phyloP scores from a whole-genome alignment of 768 basidiomycete species.

The Russula foetens region DNA sequence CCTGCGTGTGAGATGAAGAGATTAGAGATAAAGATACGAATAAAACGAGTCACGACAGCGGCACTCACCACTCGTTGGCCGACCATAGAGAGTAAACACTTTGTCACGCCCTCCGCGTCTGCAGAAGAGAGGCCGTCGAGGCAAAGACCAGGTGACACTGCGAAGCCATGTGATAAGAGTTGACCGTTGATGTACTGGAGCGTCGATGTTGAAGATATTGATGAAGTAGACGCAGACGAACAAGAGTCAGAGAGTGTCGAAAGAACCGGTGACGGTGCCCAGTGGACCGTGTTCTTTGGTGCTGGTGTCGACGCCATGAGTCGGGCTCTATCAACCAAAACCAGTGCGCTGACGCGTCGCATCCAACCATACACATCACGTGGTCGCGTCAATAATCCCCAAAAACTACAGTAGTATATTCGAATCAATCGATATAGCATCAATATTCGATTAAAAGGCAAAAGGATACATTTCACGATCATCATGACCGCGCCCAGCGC shows the following conservation, averaged over 20 bases:
- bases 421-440: no score
- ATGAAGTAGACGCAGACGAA: conserved; percentile 40
- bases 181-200: conserved; percentile 78
- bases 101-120: conserved; percentile 51
- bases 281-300: conserved; percentile 44
- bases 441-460: no score
- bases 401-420: no score
- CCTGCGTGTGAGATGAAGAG: conserved; percentile 26
- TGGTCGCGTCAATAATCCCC: neutral
- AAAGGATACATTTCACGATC: no score
- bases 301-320: neutral
- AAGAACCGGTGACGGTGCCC: conserved; percentile 33
- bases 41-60: neutral
- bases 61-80: conserved; percentile 65
- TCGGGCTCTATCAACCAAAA: no score
- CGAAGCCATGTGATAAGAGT: conserved; percentile 75
- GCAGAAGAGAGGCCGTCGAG: conserved; percentile 54
- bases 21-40: no score
- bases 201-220: conserved; percentile 46
- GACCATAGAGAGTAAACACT: conserved; percentile 70
- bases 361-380: neutral
- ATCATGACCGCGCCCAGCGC: conserved; percentile 21
- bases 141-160: conserved; percentile 51
- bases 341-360: neutral
- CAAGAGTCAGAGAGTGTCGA: conserved; percentile 27